Evolutionary conservation across 2,329 filamentous ascomycete species (phyloP).

Genomic region (Cladosporium colombiae): DNA sequence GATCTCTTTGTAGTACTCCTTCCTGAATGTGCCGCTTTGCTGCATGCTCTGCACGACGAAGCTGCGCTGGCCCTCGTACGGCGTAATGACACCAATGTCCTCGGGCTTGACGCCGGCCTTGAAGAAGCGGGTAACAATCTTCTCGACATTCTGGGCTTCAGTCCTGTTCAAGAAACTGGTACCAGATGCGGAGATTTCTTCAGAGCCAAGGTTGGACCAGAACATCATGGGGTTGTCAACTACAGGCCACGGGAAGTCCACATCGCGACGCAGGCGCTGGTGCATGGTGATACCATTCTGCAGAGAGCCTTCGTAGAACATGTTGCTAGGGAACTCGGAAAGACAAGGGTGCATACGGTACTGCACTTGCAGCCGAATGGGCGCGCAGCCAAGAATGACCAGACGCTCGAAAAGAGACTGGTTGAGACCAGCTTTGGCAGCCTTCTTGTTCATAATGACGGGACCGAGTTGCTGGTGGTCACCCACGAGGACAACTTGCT

Average conservation of each 20-base stretch:
- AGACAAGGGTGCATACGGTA: conserved; percentile 99
- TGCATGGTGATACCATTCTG: conserved; percentile 94
- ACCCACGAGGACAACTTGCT: conserved; percentile 97
- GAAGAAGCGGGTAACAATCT: conserved; percentile 97
- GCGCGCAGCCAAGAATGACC: conserved; percentile 84
- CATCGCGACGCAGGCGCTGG: conserved; percentile 83
- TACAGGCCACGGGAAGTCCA: conserved; percentile 98
- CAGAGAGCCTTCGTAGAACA: conserved; percentile 98
- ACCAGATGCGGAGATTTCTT: conserved; percentile 96
- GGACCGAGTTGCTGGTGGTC: conserved; percentile 97
- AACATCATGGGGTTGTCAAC: conserved; percentile 98
- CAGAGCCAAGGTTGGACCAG: conserved; percentile 96
- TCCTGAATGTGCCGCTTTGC: conserved; percentile 94
- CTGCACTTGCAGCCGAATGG: conserved; percentile 92
- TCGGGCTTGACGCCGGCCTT: conserved; percentile 93
- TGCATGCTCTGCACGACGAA: conserved; percentile 99
- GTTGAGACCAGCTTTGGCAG: conserved; percentile 93
- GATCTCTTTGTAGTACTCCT: conserved; percentile 97
- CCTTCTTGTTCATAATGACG: conserved; percentile 99
- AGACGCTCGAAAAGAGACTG: conserved; percentile 98
- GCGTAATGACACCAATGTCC: conserved; percentile 96
- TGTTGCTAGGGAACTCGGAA: conserved; percentile 96
- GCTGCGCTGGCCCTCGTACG: conserved; percentile 96
- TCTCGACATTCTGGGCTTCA: conserved; percentile 95
- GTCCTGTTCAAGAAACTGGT: conserved; percentile 98